Evolutionary conservation across 192 early-diverging fungal species (phyloP), one percentile per base, ranked within the genome.

Genomic region (Glomus cerebriforme): DNA sequence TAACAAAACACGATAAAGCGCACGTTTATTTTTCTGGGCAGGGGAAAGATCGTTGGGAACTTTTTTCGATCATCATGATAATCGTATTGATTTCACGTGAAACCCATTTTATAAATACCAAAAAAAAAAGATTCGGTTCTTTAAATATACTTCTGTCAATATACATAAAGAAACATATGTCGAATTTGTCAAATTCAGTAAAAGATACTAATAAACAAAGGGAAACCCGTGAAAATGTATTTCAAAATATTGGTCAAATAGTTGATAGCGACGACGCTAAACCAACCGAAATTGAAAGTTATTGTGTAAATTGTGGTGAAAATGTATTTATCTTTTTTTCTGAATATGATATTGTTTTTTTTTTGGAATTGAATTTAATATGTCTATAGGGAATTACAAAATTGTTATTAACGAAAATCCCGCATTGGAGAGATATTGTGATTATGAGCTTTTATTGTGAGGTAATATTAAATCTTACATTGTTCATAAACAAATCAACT

Each of bases 221-320:
- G 31, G 7, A 43, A 15, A 43, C 39, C 0, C 7, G 5, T 9
- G 73, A 75, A 26, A 39, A 26, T 60, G 69, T 85, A 39, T 85
- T 85, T 70, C 84, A 85, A 58, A 80, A 85, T 34, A 85, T 85
- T 49, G 84, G 82, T 35, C 35, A 81, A 60, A 86, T 90, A 72
- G 87, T 91, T 81, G 86, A 92, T 82, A 86, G 92, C 68, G 90
- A 89, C 12, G 85, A 88, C 72, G 84, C 85, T n/a, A 81, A 85
- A 22, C 91, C 92, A 22, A 92, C 93, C 4, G 96, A 96, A 83
- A 92, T 97, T 66, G 96, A 98, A 83, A 92, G 90, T 71, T 80
- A 94, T 39, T 98, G 97, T 83, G 95, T 98, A 94, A 90, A 91
- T 79, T 98, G 97, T 84, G 85, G 91, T 65, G 86, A 97, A 74